Base-by-base conservation (phyloP, 306 rosid species). In the Myrica gale region DNA sequence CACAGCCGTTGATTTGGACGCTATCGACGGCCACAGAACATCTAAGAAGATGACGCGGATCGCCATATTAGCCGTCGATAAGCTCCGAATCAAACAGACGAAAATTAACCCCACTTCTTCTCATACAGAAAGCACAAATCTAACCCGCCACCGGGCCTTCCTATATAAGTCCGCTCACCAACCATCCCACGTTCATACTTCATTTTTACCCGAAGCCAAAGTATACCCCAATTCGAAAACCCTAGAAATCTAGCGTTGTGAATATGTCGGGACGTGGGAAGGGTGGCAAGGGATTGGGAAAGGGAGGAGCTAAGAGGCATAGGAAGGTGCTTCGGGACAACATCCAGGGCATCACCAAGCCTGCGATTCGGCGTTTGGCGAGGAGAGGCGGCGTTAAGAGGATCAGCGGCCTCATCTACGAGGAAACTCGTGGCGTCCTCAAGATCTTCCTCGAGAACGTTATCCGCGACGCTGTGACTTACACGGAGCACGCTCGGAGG, bases 251-350 rank as follows among this genome's bases (percentile, higher is more conserved):
- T 42, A 6, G 10, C 41, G 1, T 1, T 19, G 15, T 3, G 37
- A 55, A 69, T 47, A 87, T 87, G 90, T 84, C 88, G 5, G 90
- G 90, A 42, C 86, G 90, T 41, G 90, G 88, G 11, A 86, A 86
- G 16, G 89, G 89, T 5, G 87, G 89, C 0, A 86, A 86, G 79
- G 87, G 89, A 7, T 56, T 86, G 83, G 89, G 89, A 2, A 86
- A 86, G 61, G 89, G 87, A 39, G 87, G 89, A 61, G 87, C 87
- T 13, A 83, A 83, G 85, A 78, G 87, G 69, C 85, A 86, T 66
- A 71, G 83, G 72, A 83, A 86, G 70, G 89, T 80, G 0, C 87
- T 83, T 0, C 56, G 87, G 0, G 85, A 82, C 20, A 82, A 82
- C 63, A 82, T 82, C 7, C 83, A 85, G 62, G 88, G 88, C 0